These are phyloP conservation scores for Entamoeba invadens DNA, from an alignment of 208 protist species.

Conservation along the genomic window DNA sequence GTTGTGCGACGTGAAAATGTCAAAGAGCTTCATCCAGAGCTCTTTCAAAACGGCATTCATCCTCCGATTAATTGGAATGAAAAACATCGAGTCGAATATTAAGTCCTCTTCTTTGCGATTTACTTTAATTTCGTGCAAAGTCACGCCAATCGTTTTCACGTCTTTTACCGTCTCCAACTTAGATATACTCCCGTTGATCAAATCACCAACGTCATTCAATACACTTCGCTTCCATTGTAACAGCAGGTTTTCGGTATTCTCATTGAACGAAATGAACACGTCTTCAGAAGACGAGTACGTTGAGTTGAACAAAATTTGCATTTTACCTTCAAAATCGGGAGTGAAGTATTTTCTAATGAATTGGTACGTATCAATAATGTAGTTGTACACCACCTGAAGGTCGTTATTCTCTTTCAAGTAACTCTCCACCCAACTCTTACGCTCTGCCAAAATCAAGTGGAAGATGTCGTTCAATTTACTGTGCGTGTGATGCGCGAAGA, in stretches of 20 bases:
- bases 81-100: background rate
- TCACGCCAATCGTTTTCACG: background rate
- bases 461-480: background rate
- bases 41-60: background rate
- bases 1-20: background rate
- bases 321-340: background rate
- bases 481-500: background rate
- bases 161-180: background rate
- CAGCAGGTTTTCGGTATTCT: background rate
- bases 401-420: background rate
- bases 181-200: background rate
- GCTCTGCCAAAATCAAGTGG: background rate
- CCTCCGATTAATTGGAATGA: background rate
- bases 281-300: background rate
- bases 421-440: background rate
- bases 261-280: background rate
- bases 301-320: background rate
- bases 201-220: background rate
- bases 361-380: background rate
- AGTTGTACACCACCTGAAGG: background rate
- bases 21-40: background rate
- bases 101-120: background rate
- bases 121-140: background rate
- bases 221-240: background rate
- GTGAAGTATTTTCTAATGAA: background rate